Evolutionary conservation across 371 early-diverging fungal genomes (phyloP).

Genomic region (Mortierella sp.): DNA sequence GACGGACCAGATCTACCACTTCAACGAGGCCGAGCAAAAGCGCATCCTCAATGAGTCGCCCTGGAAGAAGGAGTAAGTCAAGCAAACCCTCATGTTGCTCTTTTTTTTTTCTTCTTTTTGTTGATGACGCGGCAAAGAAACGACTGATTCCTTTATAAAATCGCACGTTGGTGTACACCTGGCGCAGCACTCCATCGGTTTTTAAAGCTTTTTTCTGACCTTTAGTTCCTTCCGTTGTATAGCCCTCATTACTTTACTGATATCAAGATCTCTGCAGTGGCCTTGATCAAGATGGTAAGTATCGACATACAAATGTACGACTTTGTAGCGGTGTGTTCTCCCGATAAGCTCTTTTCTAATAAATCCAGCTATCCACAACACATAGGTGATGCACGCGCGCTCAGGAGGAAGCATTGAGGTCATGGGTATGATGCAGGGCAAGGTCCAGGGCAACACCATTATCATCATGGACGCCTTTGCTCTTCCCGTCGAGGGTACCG

Average conservation of each 20-base stretch:
- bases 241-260: slow-evolving; percentile 93
- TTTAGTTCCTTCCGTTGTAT: not conserved
- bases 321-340: not conserved
- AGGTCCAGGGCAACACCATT: slow-evolving; percentile 90
- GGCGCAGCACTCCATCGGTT: slow-evolving; percentile 34
- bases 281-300: slow-evolving; percentile 97
- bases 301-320: not conserved
- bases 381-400: slow-evolving; percentile 94
- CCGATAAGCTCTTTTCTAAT: not conserved
- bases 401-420: slow-evolving; percentile 97
- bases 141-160: not conserved
- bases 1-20: slow-evolving; percentile 83
- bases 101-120: not conserved
- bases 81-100: not conserved
- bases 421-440: slow-evolving; percentile 99
- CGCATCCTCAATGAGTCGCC: slow-evolving; percentile 75
- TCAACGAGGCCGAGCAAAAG: slow-evolving; percentile 80
- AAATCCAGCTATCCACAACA: not conserved
- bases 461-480: slow-evolving; percentile 97
- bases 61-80: slow-evolving; percentile 85
- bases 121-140: slow-evolving; percentile 11
- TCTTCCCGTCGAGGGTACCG: slow-evolving; percentile 98
- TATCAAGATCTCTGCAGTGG: slow-evolving; percentile 95
- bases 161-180: not conserved
- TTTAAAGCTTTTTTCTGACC: not conserved